Evolutionary conservation across 1,284 basidiomycete species (phyloP).

Genomic region (Rhodotorula sp.): DNA sequence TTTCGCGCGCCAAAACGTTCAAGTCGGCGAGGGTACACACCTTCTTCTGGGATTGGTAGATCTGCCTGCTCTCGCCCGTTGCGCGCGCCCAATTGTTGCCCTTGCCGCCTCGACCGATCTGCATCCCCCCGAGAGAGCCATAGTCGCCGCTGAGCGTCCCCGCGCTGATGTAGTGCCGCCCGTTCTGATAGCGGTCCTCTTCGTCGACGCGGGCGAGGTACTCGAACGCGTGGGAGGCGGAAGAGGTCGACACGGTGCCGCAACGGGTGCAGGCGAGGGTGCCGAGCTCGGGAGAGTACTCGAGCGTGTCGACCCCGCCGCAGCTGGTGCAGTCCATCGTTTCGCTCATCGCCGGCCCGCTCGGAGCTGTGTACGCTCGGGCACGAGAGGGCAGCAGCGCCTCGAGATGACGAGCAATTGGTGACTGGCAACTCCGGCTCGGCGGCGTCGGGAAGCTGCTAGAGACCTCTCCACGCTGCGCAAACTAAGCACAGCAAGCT

Average conservation of each 20-base stretch:
- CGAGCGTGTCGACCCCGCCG: slow-evolving; percentile 5
- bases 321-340: slow-evolving; percentile 8
- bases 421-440: not conserved
- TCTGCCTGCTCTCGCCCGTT: slow-evolving; percentile 6
- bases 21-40: slow-evolving; percentile 2
- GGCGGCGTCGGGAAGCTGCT: no score
- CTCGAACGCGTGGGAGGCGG: slow-evolving; percentile 19
- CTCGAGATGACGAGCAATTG: not conserved
- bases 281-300: slow-evolving; percentile 14
- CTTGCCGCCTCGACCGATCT: slow-evolving; percentile 7
- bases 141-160: not conserved
- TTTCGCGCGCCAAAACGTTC: not conserved
- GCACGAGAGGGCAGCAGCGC: not conserved
- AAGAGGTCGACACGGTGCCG: slow-evolving; percentile 24
- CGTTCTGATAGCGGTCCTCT: slow-evolving; percentile 25
- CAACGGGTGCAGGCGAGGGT: slow-evolving; percentile 30
- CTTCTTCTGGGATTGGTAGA: slow-evolving; percentile 25
- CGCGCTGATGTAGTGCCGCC: slow-evolving; percentile 10
- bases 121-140: slow-evolving; percentile 1
- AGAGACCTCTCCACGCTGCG: no score
- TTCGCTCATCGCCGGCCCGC: not conserved
- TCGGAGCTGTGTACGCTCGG: no score
- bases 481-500: no score
- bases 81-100: slow-evolving; percentile 2
- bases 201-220: slow-evolving; percentile 26